Evolutionary conservation across 805 yeast species (phyloP).

Genomic region (Kodamaea restingae): DNA sequence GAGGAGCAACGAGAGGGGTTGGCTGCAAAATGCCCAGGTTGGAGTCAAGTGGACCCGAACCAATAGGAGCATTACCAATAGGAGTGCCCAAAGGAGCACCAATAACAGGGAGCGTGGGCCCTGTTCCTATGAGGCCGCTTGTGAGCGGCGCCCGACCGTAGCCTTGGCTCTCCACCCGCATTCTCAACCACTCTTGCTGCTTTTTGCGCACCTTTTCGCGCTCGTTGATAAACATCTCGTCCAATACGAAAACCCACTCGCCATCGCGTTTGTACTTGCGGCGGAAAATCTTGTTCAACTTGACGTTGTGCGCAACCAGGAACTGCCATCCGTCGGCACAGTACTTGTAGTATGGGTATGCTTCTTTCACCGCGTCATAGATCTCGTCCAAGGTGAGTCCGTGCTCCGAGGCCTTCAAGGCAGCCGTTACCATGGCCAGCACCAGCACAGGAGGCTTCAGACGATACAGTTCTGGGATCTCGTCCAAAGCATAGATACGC

Average conservation of each 20-base stretch:
- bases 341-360: conserved; percentile 87
- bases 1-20: not conserved
- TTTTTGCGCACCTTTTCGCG: conserved; percentile 62
- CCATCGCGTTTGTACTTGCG: conserved; percentile 74
- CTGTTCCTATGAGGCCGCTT: no score
- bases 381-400: conserved; percentile 71
- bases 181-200: conserved; percentile 54
- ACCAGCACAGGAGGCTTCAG: conserved; percentile 80
- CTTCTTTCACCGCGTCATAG: conserved; percentile 77
- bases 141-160: no score
- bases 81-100: not conserved
- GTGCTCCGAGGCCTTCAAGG: conserved; percentile 57
- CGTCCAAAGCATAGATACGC: conserved; percentile 69
- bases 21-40: no score
- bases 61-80: not conserved
- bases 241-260: conserved; percentile 93
- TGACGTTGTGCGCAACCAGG: conserved; percentile 84
- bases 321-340: conserved; percentile 99
- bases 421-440: conserved; percentile 75
- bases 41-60: no score
- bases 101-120: no score
- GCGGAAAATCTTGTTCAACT: conserved; percentile 79
- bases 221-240: conserved; percentile 78
- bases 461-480: conserved; percentile 83
- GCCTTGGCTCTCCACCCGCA: conserved; percentile 1